A percentile compares a stretch with the other conserved stretches of the same genome.
These are phyloP conservation scores for Cercophora samala DNA, from an alignment of 495 filamentous ascomycete genomes.

Conservation along the genomic window DNA sequence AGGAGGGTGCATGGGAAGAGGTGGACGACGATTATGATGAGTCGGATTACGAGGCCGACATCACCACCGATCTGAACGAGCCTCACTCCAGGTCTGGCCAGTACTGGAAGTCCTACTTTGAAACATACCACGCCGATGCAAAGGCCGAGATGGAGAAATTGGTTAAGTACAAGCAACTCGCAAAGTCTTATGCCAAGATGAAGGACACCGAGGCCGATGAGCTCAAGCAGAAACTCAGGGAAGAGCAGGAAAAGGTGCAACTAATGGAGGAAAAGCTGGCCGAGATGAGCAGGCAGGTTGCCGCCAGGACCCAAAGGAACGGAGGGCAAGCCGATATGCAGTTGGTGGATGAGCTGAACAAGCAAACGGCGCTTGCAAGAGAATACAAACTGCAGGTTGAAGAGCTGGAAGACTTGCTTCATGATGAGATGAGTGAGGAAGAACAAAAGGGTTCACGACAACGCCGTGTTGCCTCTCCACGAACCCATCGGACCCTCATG, in stretches of 20 bases:
- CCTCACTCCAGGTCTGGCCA: conserved; percentile 81
- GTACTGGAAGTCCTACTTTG: conserved; percentile 92
- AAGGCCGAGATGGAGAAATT: conserved; percentile 73
- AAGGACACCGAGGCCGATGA: conserved; percentile 80
- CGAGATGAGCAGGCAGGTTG: conserved; percentile 56
- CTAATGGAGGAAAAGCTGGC: conserved; percentile 56
- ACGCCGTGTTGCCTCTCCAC: conserved; percentile 39
- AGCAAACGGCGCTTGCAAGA: conserved; percentile 63
- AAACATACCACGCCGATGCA: conserved; percentile 77
- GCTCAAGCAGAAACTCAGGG: conserved; percentile 65
- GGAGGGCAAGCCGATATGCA: conserved; percentile 48
- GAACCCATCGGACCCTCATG: conserved; percentile 44
- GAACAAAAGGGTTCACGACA: conserved; percentile 30
- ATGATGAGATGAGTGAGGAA: conserved; percentile 38
- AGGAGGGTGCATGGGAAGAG: conserved; percentile 45
- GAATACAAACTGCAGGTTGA: conserved; percentile 67
- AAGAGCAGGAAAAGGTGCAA: conserved; percentile 55
- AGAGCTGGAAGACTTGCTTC: conserved; percentile 54
- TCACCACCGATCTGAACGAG: conserved; percentile 72
- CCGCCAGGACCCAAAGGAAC: conserved; percentile 34
- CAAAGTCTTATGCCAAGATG: conserved; percentile 83
- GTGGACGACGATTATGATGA: conserved; percentile 31
- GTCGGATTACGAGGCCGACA: conserved; percentile 48
- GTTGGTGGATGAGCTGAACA: conserved; percentile 56
- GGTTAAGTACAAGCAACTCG: conserved; percentile 73